phyloP scores from a whole-genome alignment of 257 asterid species.

The Thymus mandschuricus region DNA sequence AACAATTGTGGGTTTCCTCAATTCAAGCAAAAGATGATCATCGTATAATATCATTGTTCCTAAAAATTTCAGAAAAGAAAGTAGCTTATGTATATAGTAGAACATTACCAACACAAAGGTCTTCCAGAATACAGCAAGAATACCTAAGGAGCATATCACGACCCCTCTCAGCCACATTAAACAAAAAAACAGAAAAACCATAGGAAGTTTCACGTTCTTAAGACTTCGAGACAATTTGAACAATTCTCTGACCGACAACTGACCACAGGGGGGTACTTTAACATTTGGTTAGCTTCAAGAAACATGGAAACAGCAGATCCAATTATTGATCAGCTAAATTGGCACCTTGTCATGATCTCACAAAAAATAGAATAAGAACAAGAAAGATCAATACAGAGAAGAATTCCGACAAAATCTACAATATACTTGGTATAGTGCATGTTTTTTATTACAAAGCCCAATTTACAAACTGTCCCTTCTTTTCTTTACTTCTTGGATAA shows the following conservation, averaged over 20 bases:
- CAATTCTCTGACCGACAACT: not conserved
- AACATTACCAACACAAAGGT: conserved; percentile 9
- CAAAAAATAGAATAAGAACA: not conserved
- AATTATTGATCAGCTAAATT: not conserved
- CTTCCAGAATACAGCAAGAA: not conserved
- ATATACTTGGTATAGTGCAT: not conserved
- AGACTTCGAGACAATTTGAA: not conserved
- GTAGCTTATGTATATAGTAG: not conserved
- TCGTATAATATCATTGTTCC: not conserved
- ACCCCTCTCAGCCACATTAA: not conserved
- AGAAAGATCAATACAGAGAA: not conserved
- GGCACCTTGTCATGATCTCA: conserved; percentile 1
- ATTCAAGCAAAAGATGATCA: conserved; percentile 1
- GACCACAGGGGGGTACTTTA: not conserved
- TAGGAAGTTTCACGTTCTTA: not conserved
- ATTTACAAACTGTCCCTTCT: not conserved
- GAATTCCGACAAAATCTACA: not conserved
- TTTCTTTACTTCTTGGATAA: not conserved
- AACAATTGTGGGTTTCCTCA: no score
- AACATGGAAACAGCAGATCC: conserved; percentile 3
- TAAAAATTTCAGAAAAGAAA: not conserved
- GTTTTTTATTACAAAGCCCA: not conserved
- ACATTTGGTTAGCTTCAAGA: not conserved
- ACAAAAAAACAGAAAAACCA: no score
- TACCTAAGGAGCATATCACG: not conserved